Conservation (phyloP, 176 grass and related monocot species). For the Coix lacrymajobi region DNA sequence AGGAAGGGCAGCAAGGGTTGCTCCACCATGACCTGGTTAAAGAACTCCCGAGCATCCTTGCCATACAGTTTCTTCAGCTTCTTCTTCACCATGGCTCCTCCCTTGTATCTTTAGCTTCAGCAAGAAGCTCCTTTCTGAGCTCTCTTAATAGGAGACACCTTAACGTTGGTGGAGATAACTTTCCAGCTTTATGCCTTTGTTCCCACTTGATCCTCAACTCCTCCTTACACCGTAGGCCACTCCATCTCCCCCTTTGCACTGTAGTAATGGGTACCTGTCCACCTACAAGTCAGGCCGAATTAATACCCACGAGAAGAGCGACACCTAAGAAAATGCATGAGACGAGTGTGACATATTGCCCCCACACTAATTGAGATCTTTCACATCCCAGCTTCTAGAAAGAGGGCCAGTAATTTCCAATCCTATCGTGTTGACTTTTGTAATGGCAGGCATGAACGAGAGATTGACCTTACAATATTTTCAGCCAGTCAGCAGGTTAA, state of each 20-base stretch:
- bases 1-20: conserved; percentile 85
- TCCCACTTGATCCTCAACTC: conserved; percentile 6
- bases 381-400: not conserved
- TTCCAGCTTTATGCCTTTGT: conserved; percentile 28
- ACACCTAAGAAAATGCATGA: conserved; percentile 19
- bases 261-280: conserved; percentile 29
- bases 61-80: conserved; percentile 51
- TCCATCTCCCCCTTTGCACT: not conserved
- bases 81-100: conserved; percentile 56
- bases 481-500: conserved; percentile 4
- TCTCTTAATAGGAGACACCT: not conserved
- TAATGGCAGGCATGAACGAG: not conserved
- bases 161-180: not conserved
- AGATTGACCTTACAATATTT: not conserved
- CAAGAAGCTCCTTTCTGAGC: not conserved
- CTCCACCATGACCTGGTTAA: conserved; percentile 84
- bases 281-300: conserved; percentile 33
- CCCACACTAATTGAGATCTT: conserved; percentile 9
- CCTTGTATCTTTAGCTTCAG: conserved; percentile 22
- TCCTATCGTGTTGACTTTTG: not conserved
- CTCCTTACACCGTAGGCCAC: conserved; percentile 4
- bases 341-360: conserved; percentile 13
- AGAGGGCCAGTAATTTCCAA: not conserved
- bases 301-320: conserved; percentile 33
- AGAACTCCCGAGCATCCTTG: conserved; percentile 65